A percentile compares a stretch with the other conserved stretches of the same genome.
phyloP scores from a whole-genome alignment of 352 stramenopile genomes.

The Pythium periplocum region DNA sequence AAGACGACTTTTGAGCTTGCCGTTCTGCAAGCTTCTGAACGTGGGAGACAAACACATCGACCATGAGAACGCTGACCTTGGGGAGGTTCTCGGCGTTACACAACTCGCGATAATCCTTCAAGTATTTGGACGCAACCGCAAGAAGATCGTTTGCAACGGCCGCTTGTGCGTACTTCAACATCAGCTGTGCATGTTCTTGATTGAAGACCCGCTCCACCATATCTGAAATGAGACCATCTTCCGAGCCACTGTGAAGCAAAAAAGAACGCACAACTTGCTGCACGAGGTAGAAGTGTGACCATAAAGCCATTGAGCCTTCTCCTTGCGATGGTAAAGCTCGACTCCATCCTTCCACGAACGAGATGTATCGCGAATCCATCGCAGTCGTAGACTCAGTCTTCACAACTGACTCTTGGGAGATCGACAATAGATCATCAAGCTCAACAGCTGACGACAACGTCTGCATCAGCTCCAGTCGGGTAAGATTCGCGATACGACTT shows the following conservation, averaged over 20 bases:
- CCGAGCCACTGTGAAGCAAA: neutral
- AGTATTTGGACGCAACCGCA: slow-evolving; percentile 62
- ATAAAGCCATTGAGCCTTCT: slow-evolving; percentile 44
- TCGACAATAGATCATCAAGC: slow-evolving; percentile 43
- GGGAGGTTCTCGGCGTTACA: slow-evolving; percentile 62
- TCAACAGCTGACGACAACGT: slow-evolving; percentile 58
- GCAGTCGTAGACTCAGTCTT: no score
- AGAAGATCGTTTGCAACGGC: slow-evolving; percentile 65
- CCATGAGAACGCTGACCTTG: slow-evolving; percentile 74
- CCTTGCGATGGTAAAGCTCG: slow-evolving; percentile 31
- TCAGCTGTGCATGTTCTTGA: slow-evolving; percentile 29
- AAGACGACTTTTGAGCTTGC: slow-evolving; percentile 34
- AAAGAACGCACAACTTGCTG: slow-evolving; percentile 21
- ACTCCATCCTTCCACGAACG: slow-evolving; percentile 39
- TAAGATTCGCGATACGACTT: slow-evolving; percentile 32
- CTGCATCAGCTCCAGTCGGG: slow-evolving; percentile 55
- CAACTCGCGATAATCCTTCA: slow-evolving; percentile 72
- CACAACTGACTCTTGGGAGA: slow-evolving; percentile 5
- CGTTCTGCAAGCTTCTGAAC: slow-evolving; percentile 70
- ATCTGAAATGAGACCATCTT: neutral
- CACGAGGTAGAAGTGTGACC: slow-evolving; percentile 63
- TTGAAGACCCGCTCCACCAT: slow-evolving; percentile 13
- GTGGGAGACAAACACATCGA: slow-evolving; percentile 78
- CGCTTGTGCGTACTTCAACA: slow-evolving; percentile 65
- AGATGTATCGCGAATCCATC: slow-evolving; percentile 1